phyloP scores from a whole-genome alignment of 1,139 yeast genomes.

The Pichia inconspicua region DNA sequence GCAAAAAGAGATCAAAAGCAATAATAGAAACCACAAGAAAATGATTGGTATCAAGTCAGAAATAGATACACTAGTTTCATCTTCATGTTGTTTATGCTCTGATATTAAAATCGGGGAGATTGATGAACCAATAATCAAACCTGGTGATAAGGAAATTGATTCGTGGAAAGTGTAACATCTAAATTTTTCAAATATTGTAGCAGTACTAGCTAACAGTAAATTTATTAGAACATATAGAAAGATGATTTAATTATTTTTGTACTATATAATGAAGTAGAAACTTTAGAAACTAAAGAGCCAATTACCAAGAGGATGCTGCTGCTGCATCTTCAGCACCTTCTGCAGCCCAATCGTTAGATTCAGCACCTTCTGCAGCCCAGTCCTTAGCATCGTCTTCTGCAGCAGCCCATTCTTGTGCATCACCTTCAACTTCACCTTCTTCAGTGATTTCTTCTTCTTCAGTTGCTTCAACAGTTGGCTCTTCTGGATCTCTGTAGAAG shows the following conservation, averaged over 20 bases:
- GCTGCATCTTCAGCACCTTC: conserved; percentile 28
- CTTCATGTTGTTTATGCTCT: conserved; percentile 75
- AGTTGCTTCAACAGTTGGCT: conserved; percentile 76
- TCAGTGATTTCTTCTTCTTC: conserved; percentile 59
- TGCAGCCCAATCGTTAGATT: conserved; percentile 37
- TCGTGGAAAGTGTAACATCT: conserved; percentile 19
- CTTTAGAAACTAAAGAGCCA: conserved; percentile 9
- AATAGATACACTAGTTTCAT: conserved; percentile 53
- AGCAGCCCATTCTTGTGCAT: conserved; percentile 48
- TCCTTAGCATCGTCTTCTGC: conserved; percentile 38
- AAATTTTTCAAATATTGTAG: neutral
- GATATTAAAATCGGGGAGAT: conserved; percentile 64
- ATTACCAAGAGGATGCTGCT: conserved; percentile 28
- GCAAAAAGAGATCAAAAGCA: conserved; percentile 35
- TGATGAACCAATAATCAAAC: conserved; percentile 38
- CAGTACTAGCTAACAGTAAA: neutral
- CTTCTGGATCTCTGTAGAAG: conserved; percentile 99
- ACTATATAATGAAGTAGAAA: conserved; percentile 7
- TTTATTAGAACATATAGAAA: conserved; percentile 6
- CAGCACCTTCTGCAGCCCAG: conserved; percentile 60
- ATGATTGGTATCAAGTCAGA: conserved; percentile 31
- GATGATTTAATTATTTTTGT: conserved; percentile 11
- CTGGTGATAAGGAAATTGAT: conserved; percentile 20
- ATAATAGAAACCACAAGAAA: conserved; percentile 21
- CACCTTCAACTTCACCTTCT: conserved; percentile 63